Percentiles rank a stretch among this genome's conserved stretches.
Conservation (phyloP, 2,329 filamentous ascomycete genomes). For the Diaporthe velutina region DNA sequence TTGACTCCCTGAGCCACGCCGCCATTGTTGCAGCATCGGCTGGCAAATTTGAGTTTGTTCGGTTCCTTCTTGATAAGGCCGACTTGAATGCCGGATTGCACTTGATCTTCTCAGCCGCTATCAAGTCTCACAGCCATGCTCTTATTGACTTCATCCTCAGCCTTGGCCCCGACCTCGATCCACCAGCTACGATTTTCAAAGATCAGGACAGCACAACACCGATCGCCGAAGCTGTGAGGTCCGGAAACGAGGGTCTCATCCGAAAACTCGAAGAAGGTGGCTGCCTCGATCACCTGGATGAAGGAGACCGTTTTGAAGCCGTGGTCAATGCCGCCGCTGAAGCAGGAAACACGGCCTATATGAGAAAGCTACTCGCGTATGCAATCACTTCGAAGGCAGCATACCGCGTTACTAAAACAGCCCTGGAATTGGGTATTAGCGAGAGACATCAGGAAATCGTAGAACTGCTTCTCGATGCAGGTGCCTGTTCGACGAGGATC, state of each 20-base stretch:
- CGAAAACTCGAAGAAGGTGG: not conserved
- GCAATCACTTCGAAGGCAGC: slow-evolving; percentile 4
- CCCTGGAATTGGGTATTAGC: rapidly evolving
- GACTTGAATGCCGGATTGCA: not conserved
- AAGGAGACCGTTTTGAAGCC: not conserved
- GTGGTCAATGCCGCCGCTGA: not conserved
- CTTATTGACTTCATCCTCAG: not conserved
- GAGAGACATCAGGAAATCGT: not conserved
- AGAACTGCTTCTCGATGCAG: not conserved
- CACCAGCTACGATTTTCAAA: no score
- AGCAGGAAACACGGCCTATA: not conserved
- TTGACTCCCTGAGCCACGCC: rapidly evolving
- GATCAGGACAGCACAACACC: not conserved
- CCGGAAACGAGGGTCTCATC: not conserved
- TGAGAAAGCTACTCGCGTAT: not conserved
- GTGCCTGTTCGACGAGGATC: not conserved
- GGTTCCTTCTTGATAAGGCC: not conserved
- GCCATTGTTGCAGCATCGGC: not conserved
- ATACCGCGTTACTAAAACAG: rapidly evolving
- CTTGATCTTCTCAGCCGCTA: not conserved
- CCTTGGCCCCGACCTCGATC: not conserved
- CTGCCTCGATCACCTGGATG: not conserved
- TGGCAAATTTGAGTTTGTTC: not conserved
- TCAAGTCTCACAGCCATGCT: not conserved
- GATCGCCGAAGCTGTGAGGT: not conserved